Evolutionary conservation across 2,329 filamentous ascomycete genomes (phyloP).

Genomic region (Fusarium sp.): DNA sequence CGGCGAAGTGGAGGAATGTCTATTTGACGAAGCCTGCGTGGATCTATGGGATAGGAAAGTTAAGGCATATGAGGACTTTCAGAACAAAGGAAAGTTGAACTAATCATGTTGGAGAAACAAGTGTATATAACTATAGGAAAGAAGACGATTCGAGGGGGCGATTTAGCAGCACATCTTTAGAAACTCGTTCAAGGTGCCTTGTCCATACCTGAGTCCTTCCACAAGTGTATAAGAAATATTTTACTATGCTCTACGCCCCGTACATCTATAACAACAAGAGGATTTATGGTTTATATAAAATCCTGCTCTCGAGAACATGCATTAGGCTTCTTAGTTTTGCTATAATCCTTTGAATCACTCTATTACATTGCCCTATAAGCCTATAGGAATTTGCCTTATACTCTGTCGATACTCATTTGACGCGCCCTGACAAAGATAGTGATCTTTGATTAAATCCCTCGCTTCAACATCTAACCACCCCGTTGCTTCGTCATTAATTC

Average conservation of each 20-base stretch:
- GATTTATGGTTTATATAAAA: too few relatives aligned
- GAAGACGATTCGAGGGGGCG: too few relatives aligned
- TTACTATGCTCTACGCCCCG: too few relatives aligned
- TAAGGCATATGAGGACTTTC: neutral
- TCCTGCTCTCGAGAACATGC: too few relatives aligned
- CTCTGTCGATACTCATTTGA: neutral
- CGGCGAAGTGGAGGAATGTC: constrained; percentile 50
- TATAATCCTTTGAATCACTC: neutral
- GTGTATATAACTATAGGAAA: neutral
- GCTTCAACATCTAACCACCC: neutral
- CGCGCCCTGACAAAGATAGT: neutral
- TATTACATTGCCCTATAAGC: neutral
- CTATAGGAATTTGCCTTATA: neutral
- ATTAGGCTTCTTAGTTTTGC: too few relatives aligned
- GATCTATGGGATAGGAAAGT: neutral
- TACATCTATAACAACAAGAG: too few relatives aligned
- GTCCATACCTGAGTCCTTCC: too few relatives aligned
- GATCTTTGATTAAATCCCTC: neutral
- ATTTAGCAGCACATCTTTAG: too few relatives aligned
- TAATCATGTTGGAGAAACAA: neutral
- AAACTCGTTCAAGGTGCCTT: too few relatives aligned
- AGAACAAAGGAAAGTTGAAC: neutral
- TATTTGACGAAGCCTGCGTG: neutral
- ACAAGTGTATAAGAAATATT: too few relatives aligned
- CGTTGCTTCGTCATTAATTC: neutral